Evolutionary conservation across 805 yeast genomes (phyloP).

Genomic region (Metschnikowia corniflorae): DNA sequence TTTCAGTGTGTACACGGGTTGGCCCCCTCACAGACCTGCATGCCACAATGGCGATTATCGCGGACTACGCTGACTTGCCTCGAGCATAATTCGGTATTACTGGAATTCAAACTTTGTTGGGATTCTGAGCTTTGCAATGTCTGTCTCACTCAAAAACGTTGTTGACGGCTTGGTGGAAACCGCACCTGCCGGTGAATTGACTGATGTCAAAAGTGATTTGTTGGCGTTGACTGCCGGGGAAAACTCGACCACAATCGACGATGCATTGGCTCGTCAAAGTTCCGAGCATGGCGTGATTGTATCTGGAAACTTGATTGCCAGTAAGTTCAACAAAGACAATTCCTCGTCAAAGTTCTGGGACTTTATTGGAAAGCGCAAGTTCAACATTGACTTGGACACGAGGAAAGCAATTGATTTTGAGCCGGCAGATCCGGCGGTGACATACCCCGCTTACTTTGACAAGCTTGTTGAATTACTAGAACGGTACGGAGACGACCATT

Average conservation of each 20-base stretch:
- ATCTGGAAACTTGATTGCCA: conserved; percentile 30
- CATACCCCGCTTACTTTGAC: conserved; percentile 29
- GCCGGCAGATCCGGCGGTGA: conserved; percentile 23
- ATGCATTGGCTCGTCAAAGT: conserved; percentile 28
- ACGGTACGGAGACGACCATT: conserved; percentile 61
- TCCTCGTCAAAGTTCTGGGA: conserved; percentile 50
- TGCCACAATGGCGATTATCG: no score
- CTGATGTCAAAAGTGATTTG: conserved; percentile 26
- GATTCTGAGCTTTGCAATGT: conserved; percentile 18
- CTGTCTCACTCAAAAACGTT: conserved; percentile 25
- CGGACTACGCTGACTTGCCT: no score
- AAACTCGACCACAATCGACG: conserved; percentile 22
- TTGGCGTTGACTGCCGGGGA: conserved; percentile 21
- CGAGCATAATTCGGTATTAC: no score
- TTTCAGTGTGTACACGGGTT: no score
- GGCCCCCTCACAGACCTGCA: no score
- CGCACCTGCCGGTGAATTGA: conserved; percentile 40
- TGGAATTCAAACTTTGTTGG: no score
- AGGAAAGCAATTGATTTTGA: conserved; percentile 54
- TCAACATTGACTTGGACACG: conserved; percentile 56
- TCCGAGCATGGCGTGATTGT: conserved; percentile 29
- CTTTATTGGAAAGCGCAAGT: conserved; percentile 42
- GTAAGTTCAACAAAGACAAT: conserved; percentile 29
- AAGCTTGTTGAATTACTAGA: conserved; percentile 33
- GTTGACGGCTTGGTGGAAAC: conserved; percentile 30